Conservation (phyloP, 129 eudicot genomes). For the Chrysanthemum seticuspe region DNA sequence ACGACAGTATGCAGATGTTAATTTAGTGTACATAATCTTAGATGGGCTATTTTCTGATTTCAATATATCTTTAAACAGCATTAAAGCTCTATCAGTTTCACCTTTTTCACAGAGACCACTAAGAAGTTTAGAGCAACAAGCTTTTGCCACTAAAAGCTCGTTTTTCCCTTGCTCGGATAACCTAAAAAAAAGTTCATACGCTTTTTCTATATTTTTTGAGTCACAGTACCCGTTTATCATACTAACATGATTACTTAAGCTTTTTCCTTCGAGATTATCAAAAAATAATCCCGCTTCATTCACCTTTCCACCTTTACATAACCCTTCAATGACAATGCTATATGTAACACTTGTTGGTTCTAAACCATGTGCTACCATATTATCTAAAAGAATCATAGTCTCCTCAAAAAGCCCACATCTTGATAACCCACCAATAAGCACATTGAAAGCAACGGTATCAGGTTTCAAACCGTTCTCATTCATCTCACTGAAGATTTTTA, state of each 20-base stretch:
- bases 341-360: slow-evolving; percentile 43
- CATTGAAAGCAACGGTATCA: slow-evolving; percentile 55
- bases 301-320: slow-evolving; percentile 55
- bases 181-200: slow-evolving; percentile 46
- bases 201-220: slow-evolving; percentile 34
- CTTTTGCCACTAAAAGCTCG: slow-evolving; percentile 33
- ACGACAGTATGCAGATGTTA: slow-evolving; percentile 52
- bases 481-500: slow-evolving; percentile 45
- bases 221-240: slow-evolving; percentile 71
- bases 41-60: slow-evolving; percentile 43
- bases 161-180: slow-evolving; percentile 46
- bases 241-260: slow-evolving; percentile 50
- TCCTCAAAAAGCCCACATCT: slow-evolving; percentile 43
- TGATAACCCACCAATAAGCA: slow-evolving; percentile 56
- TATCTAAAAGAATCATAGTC: slow-evolving; percentile 31
- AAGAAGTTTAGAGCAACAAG: slow-evolving; percentile 46
- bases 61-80: slow-evolving; percentile 39
- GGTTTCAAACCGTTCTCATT: slow-evolving; percentile 47
- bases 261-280: slow-evolving; percentile 44
- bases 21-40: slow-evolving; percentile 43
- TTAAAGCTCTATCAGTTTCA: slow-evolving; percentile 41
- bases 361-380: slow-evolving; percentile 51
- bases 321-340: slow-evolving; percentile 55
- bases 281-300: slow-evolving; percentile 61
- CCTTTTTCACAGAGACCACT: slow-evolving; percentile 49